Conservation (phyloP, 345 rosid genomes). For the Rhodamnia rubescens region DNA sequence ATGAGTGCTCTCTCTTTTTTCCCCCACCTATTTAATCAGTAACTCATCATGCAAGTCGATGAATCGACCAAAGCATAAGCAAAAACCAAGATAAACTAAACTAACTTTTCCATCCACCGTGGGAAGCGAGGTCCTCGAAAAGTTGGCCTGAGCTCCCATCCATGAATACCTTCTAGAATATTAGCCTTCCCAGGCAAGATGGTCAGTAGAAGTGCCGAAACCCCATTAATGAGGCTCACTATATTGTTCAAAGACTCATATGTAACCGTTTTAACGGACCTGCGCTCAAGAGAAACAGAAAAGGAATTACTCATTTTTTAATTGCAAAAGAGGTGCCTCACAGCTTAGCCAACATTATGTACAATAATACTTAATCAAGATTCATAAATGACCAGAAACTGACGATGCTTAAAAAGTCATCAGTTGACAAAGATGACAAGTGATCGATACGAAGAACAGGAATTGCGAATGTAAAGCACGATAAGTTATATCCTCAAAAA, state of each 20-base stretch:
- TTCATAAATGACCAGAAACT: neutral
- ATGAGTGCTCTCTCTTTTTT: neutral
- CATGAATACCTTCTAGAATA: conserved; percentile 85
- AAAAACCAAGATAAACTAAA: conserved; percentile 9
- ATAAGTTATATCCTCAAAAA: neutral
- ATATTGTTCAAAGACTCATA: conserved; percentile 76
- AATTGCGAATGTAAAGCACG: neutral
- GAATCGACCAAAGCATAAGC: neutral
- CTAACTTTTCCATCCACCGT: conserved; percentile 94
- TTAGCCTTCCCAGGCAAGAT: conserved; percentile 68
- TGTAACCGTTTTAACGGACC: conserved; percentile 87
- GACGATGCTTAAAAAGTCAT: neutral
- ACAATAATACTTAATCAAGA: neutral
- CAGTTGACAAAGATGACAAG: neutral
- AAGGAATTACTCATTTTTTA: neutral
- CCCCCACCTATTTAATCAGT: neutral
- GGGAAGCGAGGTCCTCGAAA: conserved; percentile 85
- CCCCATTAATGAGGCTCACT: conserved; percentile 71
- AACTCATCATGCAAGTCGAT: neutral
- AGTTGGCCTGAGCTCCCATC: conserved; percentile 95
- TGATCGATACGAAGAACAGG: neutral
- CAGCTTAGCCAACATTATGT: neutral
- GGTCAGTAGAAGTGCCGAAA: conserved; percentile 67
- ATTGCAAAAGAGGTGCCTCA: neutral
- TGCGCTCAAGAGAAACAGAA: conserved; percentile 37